A percentile compares a stretch with the other conserved stretches of the same genome.
phyloP scores from a whole-genome alignment of 257 asterid species.

The Nicotiana knightiana region DNA sequence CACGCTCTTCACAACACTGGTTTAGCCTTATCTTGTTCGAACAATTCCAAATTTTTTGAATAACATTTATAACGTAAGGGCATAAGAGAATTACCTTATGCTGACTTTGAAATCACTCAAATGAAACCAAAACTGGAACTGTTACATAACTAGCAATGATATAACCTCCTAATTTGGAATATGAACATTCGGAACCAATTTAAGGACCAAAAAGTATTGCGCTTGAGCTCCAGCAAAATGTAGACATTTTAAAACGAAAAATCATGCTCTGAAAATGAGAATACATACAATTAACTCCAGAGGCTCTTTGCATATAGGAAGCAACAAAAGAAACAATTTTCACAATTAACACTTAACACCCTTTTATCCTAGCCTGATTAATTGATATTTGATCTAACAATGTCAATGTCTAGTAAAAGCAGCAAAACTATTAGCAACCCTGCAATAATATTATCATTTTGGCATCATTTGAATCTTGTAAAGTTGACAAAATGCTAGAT shows the following conservation, averaged over 20 bases:
- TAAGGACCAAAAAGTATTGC: neutral
- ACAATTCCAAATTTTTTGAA: neutral
- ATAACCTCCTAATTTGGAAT: neutral
- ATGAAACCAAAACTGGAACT: neutral
- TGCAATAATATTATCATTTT: neutral
- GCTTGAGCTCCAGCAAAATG: neutral
- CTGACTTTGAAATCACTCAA: neutral
- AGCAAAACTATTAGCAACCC: neutral
- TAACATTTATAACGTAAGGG: neutral
- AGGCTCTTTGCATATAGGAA: neutral
- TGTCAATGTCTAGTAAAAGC: neutral
- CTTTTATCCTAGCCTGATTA: neutral
- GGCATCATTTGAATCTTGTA: neutral
- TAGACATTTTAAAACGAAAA: neutral
- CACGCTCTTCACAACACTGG: no score
- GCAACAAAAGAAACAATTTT: neutral
- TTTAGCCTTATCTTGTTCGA: neutral
- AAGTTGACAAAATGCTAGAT: neutral
- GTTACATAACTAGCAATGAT: neutral
- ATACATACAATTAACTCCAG: neutral
- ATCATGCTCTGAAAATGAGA: neutral
- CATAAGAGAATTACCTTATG: neutral
- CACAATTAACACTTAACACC: neutral
- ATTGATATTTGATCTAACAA: no score
- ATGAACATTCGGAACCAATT: neutral